Evolutionary conservation across 495 filamentous ascomycete species (phyloP), one percentile per base, ranked within the genome.

Genomic region (Hypomontagnella monticulosa): DNA sequence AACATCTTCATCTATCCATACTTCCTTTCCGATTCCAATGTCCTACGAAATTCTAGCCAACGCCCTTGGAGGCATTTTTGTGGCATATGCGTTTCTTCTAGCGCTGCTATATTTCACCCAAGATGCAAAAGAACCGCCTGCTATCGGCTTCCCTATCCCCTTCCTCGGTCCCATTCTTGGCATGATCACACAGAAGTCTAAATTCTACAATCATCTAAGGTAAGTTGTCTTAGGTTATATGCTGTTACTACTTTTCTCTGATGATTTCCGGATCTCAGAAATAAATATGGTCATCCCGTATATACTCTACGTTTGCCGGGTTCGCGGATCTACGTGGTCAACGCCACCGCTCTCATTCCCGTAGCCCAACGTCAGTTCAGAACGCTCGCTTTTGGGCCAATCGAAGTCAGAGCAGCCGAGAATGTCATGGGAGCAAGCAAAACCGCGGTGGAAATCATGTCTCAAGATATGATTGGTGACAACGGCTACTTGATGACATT

Each of bases 271-370:
- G n/a, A 14, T n/a, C 12, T 48, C n/a, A n/a, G n/a, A n/a, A n/a
- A n/a, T n/a, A n/a, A n/a, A n/a, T 30, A 20, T 23, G n/a, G 36
- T 19, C 48, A 38, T n/a, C 66, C 66, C 1, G 60, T 69, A 8
- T 70, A 63, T 43, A 70, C 67, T n/a, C 40, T 70, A 3, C 55
- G 67, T 0, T n/a, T 70, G 8, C 67, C 67, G 2, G 44, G 52
- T 8, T 10, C 44, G 0, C 50, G 61, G 1, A 55, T 70, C 10
- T 70, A 70, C 27, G 40, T 70, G 43, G 33, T 70, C 38, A 70
- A 61, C n/a, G 40, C 48, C 11, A 46, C 51, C 6, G 6, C 61
- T 10, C 19, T 70, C 5, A 65, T 70, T 30, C 18, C 67, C 11
- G 67, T 54, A 10, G 51, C 66, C 1, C 57, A 63, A 15, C 50